Evolutionary conservation across 257 asterid genomes (phyloP), one percentile per base, ranked within the genome.

Genomic region (Hygrophila difformis): DNA sequence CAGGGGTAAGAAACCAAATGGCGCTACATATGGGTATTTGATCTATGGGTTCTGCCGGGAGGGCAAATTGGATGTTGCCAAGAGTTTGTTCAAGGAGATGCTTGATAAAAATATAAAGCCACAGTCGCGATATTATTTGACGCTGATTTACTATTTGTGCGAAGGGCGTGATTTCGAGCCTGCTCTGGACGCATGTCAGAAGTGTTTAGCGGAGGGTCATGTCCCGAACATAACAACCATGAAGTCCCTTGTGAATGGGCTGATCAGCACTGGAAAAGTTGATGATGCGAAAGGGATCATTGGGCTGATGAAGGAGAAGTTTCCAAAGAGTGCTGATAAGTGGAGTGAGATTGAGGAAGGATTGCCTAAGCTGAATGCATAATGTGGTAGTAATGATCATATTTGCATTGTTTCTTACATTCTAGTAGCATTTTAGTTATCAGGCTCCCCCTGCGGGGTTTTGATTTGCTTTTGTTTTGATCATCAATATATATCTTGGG

Each of bases 301-400:
- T 18, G 74, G 70, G 8, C 60, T 42, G 40, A 17, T 86, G 61
- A 91, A 86, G 80, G 92, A 72, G 84, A 86, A 76, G 53, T 86
- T 86, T 60, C 19, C 85, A 0, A 63, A 44, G 44, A 61, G 64
- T 44, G 77, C 75, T 44, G 96, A 87, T 49, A 59, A 15, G 64
- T 91, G 99, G 97, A 56, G 37, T 37, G 94, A 74, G 71, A 72
- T 86, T 64, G 96, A 91, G 58, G 94, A 78, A 52, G 81, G 87
- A 15, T 63, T 89, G 24, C 86, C 31, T 26, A 8, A 8, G 8
- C 8, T 26, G 4, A 26, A 8, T 26, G 31, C 7, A 8, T 3
- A 8, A 5, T 26, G 4, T 26, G 31, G 31, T 3, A 26, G 31
- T 5, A 26, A 0, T 26, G 31, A 8, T 26, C 31, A 26, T 26